A percentile compares a stretch with the other conserved stretches of the same genome.
Evolutionary conservation across 2,329 filamentous ascomycete genomes (phyloP).

Genomic region (Colletotrichum falcatum): DNA sequence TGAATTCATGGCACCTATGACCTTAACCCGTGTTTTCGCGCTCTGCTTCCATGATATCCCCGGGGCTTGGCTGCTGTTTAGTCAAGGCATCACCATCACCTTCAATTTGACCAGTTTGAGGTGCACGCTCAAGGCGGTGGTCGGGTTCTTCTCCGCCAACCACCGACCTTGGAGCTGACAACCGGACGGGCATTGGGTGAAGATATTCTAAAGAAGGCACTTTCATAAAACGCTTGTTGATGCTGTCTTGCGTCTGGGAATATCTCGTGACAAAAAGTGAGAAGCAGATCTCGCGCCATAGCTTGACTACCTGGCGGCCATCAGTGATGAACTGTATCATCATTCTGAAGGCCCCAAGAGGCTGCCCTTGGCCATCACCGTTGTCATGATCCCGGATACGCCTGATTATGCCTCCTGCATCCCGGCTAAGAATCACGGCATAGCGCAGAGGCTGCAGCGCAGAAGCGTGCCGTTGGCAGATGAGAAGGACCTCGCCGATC

Average conservation of each 20-base stretch:
- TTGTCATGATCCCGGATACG: background rate
- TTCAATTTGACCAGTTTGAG: background rate
- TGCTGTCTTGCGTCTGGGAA: constrained; percentile 1
- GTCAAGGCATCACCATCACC: background rate
- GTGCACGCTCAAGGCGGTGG: constrained; percentile 1
- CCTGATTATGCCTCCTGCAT: background rate
- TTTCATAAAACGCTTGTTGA: constrained; percentile 4
- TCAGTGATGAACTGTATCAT: constrained; percentile 16
- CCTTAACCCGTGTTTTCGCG: background rate
- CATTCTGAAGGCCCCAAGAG: constrained; percentile 3
- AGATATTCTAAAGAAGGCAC: background rate
- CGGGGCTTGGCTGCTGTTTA: background rate
- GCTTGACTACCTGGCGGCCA: constrained; percentile 6
- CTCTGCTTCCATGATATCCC: constrained; percentile 6
- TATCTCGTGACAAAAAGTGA: constrained; percentile 17
- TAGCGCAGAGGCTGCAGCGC: constrained; percentile 10
- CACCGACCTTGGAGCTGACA: background rate
- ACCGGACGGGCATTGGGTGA: background rate
- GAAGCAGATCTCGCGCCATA: background rate
- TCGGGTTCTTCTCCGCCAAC: background rate
- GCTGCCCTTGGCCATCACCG: background rate
- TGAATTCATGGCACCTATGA: background rate
- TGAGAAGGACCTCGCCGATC: background rate
- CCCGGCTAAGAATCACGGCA: constrained; percentile 1
- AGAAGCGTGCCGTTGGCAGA: constrained; percentile 14